A percentile compares a stretch with the other conserved stretches of the same genome.
Conservation (phyloP, 768 basidiomycete species). For the Tricholoma sp. region DNA sequence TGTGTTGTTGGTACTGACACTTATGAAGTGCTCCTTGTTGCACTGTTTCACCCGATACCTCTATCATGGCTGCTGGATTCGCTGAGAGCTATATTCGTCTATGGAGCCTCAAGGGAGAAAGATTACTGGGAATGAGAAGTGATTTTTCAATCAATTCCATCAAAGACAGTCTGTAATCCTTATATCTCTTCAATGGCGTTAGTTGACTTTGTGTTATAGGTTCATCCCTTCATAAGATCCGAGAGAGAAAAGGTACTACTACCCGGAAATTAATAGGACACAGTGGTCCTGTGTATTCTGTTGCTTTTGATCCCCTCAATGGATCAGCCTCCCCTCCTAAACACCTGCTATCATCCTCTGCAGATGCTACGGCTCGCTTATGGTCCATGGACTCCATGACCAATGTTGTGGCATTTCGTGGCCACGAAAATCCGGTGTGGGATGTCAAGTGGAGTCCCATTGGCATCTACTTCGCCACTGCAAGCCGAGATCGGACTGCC, state of each 20-base stretch:
- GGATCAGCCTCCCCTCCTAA: slow-evolving; percentile 84
- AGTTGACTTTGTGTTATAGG: slow-evolving; percentile 31
- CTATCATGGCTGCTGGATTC: slow-evolving; percentile 92
- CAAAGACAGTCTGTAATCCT: slow-evolving; percentile 56
- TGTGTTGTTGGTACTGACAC: slow-evolving; percentile 5
- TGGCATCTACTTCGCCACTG: slow-evolving; percentile 98
- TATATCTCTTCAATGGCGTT: neutral
- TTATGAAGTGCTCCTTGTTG: slow-evolving; percentile 69
- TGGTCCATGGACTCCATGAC: slow-evolving; percentile 97
- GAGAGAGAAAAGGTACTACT: slow-evolving; percentile 75
- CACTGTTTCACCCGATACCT: slow-evolving; percentile 86
- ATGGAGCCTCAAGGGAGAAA: slow-evolving; percentile 94
- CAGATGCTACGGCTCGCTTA: slow-evolving; percentile 83
- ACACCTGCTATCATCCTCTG: slow-evolving; percentile 87
- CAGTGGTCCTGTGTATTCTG: slow-evolving; percentile 92
- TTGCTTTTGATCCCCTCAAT: slow-evolving; percentile 87
- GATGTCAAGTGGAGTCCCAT: slow-evolving; percentile 98
- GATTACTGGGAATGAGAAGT: slow-evolving; percentile 68
- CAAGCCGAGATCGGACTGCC: slow-evolving; percentile 89
- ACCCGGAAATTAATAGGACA: slow-evolving; percentile 97
- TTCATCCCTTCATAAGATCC: slow-evolving; percentile 54
- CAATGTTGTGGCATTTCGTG: slow-evolving; percentile 89
- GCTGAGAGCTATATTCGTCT: slow-evolving; percentile 92
- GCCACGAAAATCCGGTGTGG: slow-evolving; percentile 98
- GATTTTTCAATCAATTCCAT: slow-evolving; percentile 66